These are phyloP conservation scores for Astragalus membranaceus DNA, from an alignment of 306 rosid genomes.

Conservation along the genomic window DNA sequence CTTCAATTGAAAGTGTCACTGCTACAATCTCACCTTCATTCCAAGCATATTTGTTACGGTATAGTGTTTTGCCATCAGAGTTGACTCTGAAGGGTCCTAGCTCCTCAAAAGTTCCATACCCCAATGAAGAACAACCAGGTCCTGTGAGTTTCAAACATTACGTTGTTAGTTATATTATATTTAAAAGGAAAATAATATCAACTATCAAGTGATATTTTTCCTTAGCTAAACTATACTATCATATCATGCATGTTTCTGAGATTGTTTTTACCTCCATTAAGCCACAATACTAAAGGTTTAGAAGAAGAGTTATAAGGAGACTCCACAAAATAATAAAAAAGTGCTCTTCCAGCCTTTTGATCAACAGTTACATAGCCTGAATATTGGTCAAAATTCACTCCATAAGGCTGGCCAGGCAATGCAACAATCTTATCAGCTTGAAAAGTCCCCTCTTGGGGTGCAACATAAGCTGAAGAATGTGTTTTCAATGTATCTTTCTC, in stretches of 20 bases:
- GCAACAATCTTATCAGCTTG: constrained; percentile 35
- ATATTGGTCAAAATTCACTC: constrained; percentile 50
- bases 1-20: too few species aligned
- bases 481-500: background rate
- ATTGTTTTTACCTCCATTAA: constrained; percentile 50
- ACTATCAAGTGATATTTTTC: background rate
- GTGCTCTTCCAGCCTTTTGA: constrained; percentile 34
- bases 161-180: background rate
- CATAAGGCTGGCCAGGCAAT: constrained; percentile 56
- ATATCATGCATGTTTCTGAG: too few species aligned
- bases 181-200: too few species aligned
- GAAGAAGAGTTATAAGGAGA: constrained; percentile 33
- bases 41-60: constrained; percentile 40
- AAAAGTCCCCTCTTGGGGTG: constrained; percentile 24
- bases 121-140: constrained; percentile 44
- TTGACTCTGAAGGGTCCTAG: constrained; percentile 59
- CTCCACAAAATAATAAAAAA: constrained; percentile 60
- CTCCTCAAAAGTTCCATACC: constrained; percentile 51
- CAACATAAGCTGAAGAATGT: constrained; percentile 5
- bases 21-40: constrained; percentile 15
- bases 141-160: constrained; percentile 14
- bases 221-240: too few species aligned
- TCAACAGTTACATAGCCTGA: constrained; percentile 53
- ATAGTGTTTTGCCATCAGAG: constrained; percentile 37
- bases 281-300: constrained; percentile 52